These are phyloP conservation scores for Lithohypha guttulata DNA, from an alignment of 2,329 filamentous ascomycete genomes.

Conservation along the genomic window DNA sequence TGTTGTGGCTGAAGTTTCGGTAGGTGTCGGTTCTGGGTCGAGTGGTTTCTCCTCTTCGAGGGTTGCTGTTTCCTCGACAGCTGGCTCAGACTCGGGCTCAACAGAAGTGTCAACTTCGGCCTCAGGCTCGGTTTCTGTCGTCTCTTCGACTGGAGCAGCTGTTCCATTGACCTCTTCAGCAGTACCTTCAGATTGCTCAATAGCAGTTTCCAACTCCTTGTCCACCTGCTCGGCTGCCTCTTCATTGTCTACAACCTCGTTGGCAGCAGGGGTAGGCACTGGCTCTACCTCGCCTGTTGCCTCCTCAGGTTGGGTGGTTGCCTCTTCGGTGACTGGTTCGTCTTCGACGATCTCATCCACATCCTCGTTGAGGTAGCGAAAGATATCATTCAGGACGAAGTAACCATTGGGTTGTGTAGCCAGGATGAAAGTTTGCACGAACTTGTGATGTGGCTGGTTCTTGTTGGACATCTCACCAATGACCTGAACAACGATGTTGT, in stretches of 20 bases:
- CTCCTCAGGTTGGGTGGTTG: slow-evolving; percentile 26
- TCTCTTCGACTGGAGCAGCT: slow-evolving; percentile 16
- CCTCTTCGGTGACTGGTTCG: slow-evolving; percentile 25
- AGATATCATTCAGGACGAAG: slow-evolving; percentile 96
- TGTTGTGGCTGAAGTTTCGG: slow-evolving; percentile 39
- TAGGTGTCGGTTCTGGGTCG: slow-evolving; percentile 23
- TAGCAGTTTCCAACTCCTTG: slow-evolving; percentile 60
- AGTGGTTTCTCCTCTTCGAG: slow-evolving; percentile 10
- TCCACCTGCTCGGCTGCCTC: slow-evolving; percentile 49
- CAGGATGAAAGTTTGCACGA: slow-evolving; percentile 94
- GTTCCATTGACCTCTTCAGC: slow-evolving; percentile 24
- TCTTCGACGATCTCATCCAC: slow-evolving; percentile 47
- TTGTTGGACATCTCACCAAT: slow-evolving; percentile 98
- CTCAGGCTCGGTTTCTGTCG: slow-evolving; percentile 23
- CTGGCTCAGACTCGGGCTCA: slow-evolving; percentile 21
- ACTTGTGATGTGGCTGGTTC: slow-evolving; percentile 80
- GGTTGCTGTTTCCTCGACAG: slow-evolving; percentile 8
- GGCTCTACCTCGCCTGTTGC: slow-evolving; percentile 36
- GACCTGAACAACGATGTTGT: slow-evolving; percentile 94
- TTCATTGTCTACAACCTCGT: slow-evolving; percentile 27
- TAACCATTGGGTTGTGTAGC: slow-evolving; percentile 94
- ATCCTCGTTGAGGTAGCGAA: slow-evolving; percentile 83
- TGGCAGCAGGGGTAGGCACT: slow-evolving; percentile 27
- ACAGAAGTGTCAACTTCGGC: slow-evolving; percentile 26
- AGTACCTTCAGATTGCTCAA: slow-evolving; percentile 27